These are phyloP conservation scores for Lavandula angustifolia DNA, from an alignment of 257 asterid genomes.

Conservation along the genomic window DNA sequence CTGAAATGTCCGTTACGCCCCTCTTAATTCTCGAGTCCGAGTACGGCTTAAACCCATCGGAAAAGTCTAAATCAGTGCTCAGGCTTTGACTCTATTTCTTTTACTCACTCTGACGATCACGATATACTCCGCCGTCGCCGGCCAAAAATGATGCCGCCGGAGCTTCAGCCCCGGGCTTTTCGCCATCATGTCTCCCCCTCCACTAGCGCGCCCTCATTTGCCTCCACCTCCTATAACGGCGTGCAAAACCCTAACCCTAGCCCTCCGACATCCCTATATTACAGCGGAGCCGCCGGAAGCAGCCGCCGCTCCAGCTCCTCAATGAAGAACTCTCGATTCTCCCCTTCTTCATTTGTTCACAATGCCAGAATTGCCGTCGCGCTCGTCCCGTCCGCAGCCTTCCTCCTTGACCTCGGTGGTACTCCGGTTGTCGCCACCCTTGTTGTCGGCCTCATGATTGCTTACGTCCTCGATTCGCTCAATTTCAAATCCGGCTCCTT, in stretches of 20 bases:
- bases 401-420: constrained; percentile 97
- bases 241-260: constrained; percentile 71
- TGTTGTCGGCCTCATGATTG: constrained; percentile 78
- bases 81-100: constrained; percentile 39
- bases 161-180: constrained; percentile 85
- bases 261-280: constrained; percentile 46
- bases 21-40: background rate
- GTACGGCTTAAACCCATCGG: constrained; percentile 3
- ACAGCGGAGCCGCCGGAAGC: constrained; percentile 32
- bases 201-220: constrained; percentile 69
- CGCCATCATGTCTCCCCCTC: constrained; percentile 79
- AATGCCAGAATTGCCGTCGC: constrained; percentile 79
- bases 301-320: constrained; percentile 47
- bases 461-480: constrained; percentile 89
- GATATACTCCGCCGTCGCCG: constrained; percentile 38
- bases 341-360: constrained; percentile 68
- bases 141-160: constrained; percentile 85
- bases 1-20: no score
- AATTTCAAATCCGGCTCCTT: constrained; percentile 85
- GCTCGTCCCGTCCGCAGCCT: constrained; percentile 78
- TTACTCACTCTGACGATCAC: constrained; percentile 44
- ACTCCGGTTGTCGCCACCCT: constrained; percentile 83
- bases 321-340: constrained; percentile 58
- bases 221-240: constrained; percentile 52
- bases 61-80: constrained; percentile 34